Conservation (phyloP, 176 grass and related monocot genomes). For the Leersia perrieri region DNA sequence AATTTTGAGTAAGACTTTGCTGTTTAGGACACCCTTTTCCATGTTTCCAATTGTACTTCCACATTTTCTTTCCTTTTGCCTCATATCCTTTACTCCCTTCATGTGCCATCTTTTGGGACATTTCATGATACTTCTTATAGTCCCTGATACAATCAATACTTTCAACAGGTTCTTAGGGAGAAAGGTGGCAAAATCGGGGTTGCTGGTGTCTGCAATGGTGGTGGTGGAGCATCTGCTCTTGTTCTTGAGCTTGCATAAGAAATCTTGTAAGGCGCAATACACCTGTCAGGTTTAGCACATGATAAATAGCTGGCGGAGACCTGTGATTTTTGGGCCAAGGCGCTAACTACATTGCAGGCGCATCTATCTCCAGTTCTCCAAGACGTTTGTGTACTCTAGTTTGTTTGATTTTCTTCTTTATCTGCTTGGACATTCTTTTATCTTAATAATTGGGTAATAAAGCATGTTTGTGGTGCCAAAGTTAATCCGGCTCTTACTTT, state of each 20-base stretch:
- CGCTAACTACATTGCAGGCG: not conserved
- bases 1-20: not conserved
- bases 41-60: not conserved
- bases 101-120: not conserved
- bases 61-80: not conserved
- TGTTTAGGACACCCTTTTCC: not conserved
- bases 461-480: not conserved
- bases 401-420: not conserved
- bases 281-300: not conserved
- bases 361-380: not conserved
- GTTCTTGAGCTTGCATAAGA: conserved; percentile 61
- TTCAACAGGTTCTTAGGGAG: conserved; percentile 62
- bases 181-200: conserved; percentile 76
- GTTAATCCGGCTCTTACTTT: not conserved
- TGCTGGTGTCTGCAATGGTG: conserved; percentile 89
- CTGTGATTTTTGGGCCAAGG: not conserved
- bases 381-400: not conserved
- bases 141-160: not conserved
- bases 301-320: not conserved
- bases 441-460: conserved; percentile 7
- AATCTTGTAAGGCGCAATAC: not conserved
- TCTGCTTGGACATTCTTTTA: not conserved
- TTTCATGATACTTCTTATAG: not conserved
- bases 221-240: conserved; percentile 82
- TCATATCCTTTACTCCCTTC: not conserved